Evolutionary conservation across 192 early-diverging fungal genomes (phyloP).

Genomic region (Tieghemiomyces parasiticus): DNA sequence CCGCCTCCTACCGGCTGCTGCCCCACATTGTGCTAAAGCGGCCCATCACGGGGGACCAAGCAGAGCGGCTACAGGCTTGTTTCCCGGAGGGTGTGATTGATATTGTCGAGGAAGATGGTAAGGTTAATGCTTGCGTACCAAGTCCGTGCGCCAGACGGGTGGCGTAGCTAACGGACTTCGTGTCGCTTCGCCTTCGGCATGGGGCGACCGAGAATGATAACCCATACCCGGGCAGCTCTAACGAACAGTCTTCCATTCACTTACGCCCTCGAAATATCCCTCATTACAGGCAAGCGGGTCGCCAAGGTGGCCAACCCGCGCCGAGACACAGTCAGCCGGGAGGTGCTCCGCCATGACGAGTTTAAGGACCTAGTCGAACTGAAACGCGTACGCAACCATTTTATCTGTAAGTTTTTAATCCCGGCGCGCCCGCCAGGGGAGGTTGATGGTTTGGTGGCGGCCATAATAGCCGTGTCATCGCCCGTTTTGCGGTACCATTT

Average conservation of each 20-base stretch:
- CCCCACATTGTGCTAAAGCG: constrained; percentile 78
- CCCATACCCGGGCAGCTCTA: too few species aligned
- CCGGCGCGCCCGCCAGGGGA: too few species aligned
- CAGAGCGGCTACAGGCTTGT: constrained; percentile 67
- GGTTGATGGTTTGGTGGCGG: too few species aligned
- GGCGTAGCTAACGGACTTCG: too few species aligned
- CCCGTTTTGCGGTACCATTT: too few species aligned
- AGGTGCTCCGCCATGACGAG: constrained; percentile 83
- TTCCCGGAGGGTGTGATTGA: constrained; percentile 81
- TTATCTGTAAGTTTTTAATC: constrained; percentile 94
- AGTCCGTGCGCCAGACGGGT: too few species aligned
- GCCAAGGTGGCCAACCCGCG: constrained; percentile 79
- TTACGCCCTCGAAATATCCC: too few species aligned
- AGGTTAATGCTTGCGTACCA: too few species aligned
- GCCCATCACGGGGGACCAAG: constrained; percentile 71
- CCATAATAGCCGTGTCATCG: too few species aligned
- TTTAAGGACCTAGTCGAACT: constrained; percentile 83
- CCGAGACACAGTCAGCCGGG: constrained; percentile 89
- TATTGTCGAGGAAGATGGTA: constrained; percentile 46
- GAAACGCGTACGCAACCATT: constrained; percentile 87
- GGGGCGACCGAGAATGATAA: too few species aligned
- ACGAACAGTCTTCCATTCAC: too few species aligned
- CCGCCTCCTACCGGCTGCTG: constrained; percentile 86
- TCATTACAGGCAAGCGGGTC: constrained; percentile 35
- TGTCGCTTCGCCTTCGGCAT: too few species aligned